Evolutionary conservation across 805 yeast species (phyloP).

Genomic region (Maudiozyma serrabonitensis): DNA sequence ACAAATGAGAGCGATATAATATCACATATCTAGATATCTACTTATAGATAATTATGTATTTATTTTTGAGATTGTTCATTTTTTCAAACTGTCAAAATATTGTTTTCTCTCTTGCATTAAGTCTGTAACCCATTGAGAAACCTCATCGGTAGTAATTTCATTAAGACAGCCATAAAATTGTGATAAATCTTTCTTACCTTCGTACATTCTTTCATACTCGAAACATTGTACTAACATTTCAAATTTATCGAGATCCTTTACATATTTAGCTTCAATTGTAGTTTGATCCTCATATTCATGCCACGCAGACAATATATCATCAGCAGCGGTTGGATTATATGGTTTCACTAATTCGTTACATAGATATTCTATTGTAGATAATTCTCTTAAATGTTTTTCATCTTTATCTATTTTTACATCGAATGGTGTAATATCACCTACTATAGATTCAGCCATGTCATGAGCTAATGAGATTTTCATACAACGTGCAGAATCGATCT

Average conservation of each 20-base stretch:
- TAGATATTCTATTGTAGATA: conserved; percentile 57
- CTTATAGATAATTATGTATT: no score
- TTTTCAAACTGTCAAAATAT: not conserved
- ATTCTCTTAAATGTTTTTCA: conserved; percentile 81
- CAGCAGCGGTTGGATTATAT: conserved; percentile 53
- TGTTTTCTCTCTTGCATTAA: conserved; percentile 37
- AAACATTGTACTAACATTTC: conserved; percentile 77
- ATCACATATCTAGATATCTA: not conserved
- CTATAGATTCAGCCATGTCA: conserved; percentile 88
- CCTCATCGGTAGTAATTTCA: conserved; percentile 61
- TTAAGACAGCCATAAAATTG: conserved; percentile 59
- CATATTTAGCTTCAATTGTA: conserved; percentile 73
- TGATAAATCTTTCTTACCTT: conserved; percentile 46
- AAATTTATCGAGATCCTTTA: conserved; percentile 88
- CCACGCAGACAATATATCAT: conserved; percentile 66
- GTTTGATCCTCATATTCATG: conserved; percentile 81
- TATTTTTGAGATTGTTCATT: not conserved
- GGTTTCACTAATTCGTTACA: conserved; percentile 45
- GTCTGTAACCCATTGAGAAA: conserved; percentile 57
- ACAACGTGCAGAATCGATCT: conserved; percentile 56
- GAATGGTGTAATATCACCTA: conserved; percentile 89
- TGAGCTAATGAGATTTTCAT: conserved; percentile 81
- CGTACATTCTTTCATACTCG: conserved; percentile 66
- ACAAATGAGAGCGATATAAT: not conserved
- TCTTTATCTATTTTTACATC: conserved; percentile 53